Base-by-base conservation (phyloP, 345 rosid species). In the Camelina laxa region DNA sequence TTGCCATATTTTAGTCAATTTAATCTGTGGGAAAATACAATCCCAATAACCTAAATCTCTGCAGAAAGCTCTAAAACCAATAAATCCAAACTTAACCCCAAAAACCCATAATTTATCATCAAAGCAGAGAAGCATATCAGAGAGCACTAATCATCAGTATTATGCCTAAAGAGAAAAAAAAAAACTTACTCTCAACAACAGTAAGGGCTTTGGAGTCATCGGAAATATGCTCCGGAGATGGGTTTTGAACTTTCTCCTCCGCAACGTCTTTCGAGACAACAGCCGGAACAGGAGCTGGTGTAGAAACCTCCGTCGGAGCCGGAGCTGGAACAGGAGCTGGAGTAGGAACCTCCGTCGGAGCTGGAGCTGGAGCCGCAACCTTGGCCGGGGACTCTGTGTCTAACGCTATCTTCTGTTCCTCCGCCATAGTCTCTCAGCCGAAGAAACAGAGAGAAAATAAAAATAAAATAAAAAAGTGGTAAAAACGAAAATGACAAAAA, bases 131-230 rank as follows among this genome's bases (percentile, higher is more conserved):
- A 36, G 39, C 30, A 4, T 27, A 4, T 27, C 30, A 27, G 0
- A 36, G 39, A 36, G 11, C 9, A 33, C 30, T 1, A 33, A 33
- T 8, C 36, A 33, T 33, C 9, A 33, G 2, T 33, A 33, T 33
- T 33, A 33, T 33, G 36, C 9, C 36, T 33, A 36, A 9, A 36
- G 39, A 36, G 21, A n/a, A 76, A 45, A 64, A 19, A 75, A 15
- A 50, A 6, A 51, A 42, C 80, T 79, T 86, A 92, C 97, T 84
- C 38, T 84, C 94, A 15, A 83, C 83, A 6, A 82, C 60, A 7
- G 76, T 84, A 31, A 86, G 90, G 60, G 96, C 86, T 80, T 88
- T 86, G 55, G 88, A 78, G 8, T 85, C 90, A 24, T 79, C 91
- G 16, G 79, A 65, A 67, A 49, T 79, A 38, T 69, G 62, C 65